Conservation (phyloP, 2,329 filamentous ascomycete genomes). For the Penicillium rolfsii region DNA sequence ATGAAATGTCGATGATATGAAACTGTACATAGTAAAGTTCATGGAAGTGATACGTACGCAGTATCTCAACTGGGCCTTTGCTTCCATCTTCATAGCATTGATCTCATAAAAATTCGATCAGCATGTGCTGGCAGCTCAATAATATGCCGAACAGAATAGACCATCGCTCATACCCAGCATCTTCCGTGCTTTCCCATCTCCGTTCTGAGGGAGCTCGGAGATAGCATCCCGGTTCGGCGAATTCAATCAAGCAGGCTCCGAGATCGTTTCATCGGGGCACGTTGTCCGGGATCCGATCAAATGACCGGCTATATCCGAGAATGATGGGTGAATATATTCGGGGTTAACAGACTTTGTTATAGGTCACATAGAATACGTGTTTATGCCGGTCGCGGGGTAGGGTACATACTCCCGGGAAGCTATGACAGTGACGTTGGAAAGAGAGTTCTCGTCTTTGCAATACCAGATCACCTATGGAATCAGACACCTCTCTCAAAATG, state of each 20-base stretch:
- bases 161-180: not conserved
- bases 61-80: not conserved
- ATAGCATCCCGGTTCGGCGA: constrained; percentile 1
- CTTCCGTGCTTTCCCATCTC: not conserved
- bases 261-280: not conserved
- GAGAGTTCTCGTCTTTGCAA: not conserved
- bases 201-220: constrained; percentile 10
- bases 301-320: constrained; percentile 7
- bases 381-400: constrained; percentile 1
- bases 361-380: not conserved
- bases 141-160: not conserved
- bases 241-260: not conserved
- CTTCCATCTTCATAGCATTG: not conserved
- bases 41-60: constrained; percentile 6
- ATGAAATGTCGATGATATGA: constrained; percentile 26
- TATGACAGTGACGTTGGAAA: not conserved
- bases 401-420: not conserved
- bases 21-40: constrained; percentile 23
- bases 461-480: not conserved
- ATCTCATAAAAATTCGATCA: not conserved
- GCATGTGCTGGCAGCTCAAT: not conserved
- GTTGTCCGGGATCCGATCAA: constrained; percentile 8
- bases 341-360: not conserved
- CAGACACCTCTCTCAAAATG: no score
- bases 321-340: not conserved